These are phyloP conservation scores for Boletus vermiculosoides DNA, from an alignment of 768 basidiomycete species.

Conservation along the genomic window DNA sequence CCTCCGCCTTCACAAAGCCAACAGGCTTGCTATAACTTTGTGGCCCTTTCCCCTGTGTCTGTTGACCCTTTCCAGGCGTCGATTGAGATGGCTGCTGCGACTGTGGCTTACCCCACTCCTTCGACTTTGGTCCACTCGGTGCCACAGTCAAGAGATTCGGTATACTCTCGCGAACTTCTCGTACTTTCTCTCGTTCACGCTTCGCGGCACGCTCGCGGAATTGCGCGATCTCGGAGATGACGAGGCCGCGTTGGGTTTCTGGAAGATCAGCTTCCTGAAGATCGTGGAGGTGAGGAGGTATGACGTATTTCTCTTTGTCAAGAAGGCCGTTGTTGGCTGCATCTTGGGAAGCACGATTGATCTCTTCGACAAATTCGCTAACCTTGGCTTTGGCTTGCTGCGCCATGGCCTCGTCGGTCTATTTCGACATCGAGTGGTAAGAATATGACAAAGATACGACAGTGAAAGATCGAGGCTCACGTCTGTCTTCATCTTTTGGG, in stretches of 20 bases:
- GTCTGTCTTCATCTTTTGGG: conserved; percentile 76
- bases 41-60: conserved; percentile 61
- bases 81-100: conserved; percentile 37
- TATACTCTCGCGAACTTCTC: conserved; percentile 65
- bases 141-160: conserved; percentile 39
- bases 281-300: conserved; percentile 96
- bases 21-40: conserved; percentile 80
- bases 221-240: conserved; percentile 94
- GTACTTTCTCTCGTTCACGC: conserved; percentile 83
- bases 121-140: conserved; percentile 72
- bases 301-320: conserved; percentile 84
- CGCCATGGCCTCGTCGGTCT: conserved; percentile 71
- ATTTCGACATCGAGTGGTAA: neutral
- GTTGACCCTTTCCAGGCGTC: conserved; percentile 39
- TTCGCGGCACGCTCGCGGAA: conserved; percentile 95
- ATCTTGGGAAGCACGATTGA: conserved; percentile 70
- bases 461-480: conserved; percentile 45
- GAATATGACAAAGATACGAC: neutral
- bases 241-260: conserved; percentile 86
- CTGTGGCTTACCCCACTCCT: conserved; percentile 72
- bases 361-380: conserved; percentile 63
- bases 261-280: conserved; percentile 95
- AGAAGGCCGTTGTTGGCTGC: conserved; percentile 71
- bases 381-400: conserved; percentile 65
- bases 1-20: conserved; percentile 77